Conservation (phyloP, 2,329 filamentous ascomycete genomes). For the Sclerotinia nivalis region DNA sequence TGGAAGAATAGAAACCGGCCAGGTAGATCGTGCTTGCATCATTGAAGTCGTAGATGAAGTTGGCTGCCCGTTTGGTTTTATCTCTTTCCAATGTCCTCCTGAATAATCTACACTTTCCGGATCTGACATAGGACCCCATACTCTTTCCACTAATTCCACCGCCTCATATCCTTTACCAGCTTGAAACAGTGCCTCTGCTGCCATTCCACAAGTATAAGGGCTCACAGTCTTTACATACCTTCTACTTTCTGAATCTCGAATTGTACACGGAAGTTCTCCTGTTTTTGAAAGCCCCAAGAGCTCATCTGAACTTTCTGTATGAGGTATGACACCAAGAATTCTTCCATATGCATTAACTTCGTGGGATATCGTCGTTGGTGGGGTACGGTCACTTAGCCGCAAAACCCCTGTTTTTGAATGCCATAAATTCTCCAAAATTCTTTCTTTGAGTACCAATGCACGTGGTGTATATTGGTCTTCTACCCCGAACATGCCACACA, state of each 20-base stretch:
- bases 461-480: constrained; percentile 24
- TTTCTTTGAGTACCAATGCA: constrained; percentile 27
- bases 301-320: constrained; percentile 8
- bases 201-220: constrained; percentile 33
- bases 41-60: constrained; percentile 31
- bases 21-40: constrained; percentile 34
- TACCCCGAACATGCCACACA: constrained; percentile 19
- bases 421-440: constrained; percentile 30
- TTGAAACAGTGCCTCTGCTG: constrained; percentile 30
- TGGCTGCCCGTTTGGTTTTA: constrained; percentile 29
- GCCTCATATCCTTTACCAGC: constrained; percentile 24
- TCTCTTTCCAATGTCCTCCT: constrained; percentile 34
- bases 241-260: constrained; percentile 28
- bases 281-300: constrained; percentile 24
- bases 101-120: constrained; percentile 30
- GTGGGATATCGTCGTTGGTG: constrained; percentile 29
- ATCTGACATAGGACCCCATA: constrained; percentile 34
- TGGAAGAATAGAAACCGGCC: constrained; percentile 32
- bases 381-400: constrained; percentile 28
- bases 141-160: constrained; percentile 28
- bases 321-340: constrained; percentile 27
- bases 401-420: constrained; percentile 27
- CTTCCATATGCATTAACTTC: constrained; percentile 32
- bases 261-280: constrained; percentile 26
- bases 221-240: constrained; percentile 30